Base-by-base conservation (phyloP, 805 yeast genomes). In the Saturnispora hagleri region DNA sequence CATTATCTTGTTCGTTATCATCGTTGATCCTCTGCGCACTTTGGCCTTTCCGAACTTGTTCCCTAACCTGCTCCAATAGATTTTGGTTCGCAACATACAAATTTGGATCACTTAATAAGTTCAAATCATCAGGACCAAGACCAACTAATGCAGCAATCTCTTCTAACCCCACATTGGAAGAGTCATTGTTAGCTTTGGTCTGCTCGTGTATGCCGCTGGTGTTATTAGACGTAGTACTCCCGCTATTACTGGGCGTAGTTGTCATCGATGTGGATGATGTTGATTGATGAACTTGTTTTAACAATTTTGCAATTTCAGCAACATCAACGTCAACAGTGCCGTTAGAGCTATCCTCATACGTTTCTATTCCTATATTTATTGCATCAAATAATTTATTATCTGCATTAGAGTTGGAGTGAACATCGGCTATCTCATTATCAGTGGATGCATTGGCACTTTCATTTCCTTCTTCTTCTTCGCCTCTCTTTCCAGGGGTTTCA, bases 291-390 rank as follows among this genome's bases (percentile, higher is more conserved):
- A 53, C 57, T 22, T 55, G 58, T 33, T 52, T 49, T 3, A 55
- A 31, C n/a, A 55, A 43, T 40, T 51, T 51, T 24, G 58, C 57
- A 5, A 55, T 55, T 40, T 54, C 57, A 7, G 53, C 58, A 20
- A 50, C 58, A 22, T 54, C 58, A 17, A 46, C 57, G 5, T 47
- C 55, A 13, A 47, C 48, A 8, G 28, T 43, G 10, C 26, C 35
- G 22, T 26, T 26, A 7, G 22, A 40, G 34, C 42, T 26, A 15
- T 46, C 34, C 7, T 28, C 46, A 43, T 43, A 42, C 46, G 10
- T 24, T 15, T 45, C 52, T 5, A 33, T 47, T 5, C 28, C 50
- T 5, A 38, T 53, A 27, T 33, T 47, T 15, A 17, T 51, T 13
- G 33, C 47, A 5, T 44, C 51, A 24, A 36, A 51, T 2, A 40